Percentiles rank a stretch among this genome's conserved stretches.
Conservation (phyloP, 208 protist species). For the Crithidia expoeki region DNA sequence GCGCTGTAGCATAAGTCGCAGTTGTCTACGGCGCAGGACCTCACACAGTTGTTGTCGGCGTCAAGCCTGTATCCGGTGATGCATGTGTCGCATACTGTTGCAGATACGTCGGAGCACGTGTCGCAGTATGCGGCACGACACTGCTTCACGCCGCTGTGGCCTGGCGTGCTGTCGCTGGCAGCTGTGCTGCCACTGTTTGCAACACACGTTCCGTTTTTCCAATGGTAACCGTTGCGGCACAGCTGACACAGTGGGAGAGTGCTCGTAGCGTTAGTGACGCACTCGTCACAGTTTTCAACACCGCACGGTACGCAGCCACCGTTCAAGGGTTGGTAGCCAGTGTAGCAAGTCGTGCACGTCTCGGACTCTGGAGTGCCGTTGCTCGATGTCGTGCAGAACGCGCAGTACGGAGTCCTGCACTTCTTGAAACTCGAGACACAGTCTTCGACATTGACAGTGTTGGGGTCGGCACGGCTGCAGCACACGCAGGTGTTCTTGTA, state of each 20-base stretch:
- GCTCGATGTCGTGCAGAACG: too few relatives aligned
- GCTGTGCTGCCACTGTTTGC: neutral
- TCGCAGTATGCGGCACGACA: constrained; percentile 19
- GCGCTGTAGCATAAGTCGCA: constrained; percentile 20
- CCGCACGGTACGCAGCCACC: neutral
- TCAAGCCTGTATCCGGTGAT: constrained; percentile 4
- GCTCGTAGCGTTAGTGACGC: neutral
- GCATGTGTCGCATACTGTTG: neutral
- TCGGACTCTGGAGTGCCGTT: too few relatives aligned
- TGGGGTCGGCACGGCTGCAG: neutral
- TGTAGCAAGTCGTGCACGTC: too few relatives aligned
- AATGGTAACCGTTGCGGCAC: neutral
- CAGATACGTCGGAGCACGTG: neutral
- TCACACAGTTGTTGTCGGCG: neutral
- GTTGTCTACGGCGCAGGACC: neutral
- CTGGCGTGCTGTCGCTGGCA: neutral
- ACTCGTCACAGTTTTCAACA: neutral
- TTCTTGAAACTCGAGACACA: too few relatives aligned
- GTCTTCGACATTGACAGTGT: neutral
- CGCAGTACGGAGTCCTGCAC: too few relatives aligned
- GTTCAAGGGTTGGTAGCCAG: constrained; percentile 4
- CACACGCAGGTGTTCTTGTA: neutral
- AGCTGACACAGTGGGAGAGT: neutral
- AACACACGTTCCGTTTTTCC: neutral
- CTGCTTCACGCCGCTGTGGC: neutral